phyloP scores from a whole-genome alignment of 169 alveolate species.

The Theileria annulata region DNA sequence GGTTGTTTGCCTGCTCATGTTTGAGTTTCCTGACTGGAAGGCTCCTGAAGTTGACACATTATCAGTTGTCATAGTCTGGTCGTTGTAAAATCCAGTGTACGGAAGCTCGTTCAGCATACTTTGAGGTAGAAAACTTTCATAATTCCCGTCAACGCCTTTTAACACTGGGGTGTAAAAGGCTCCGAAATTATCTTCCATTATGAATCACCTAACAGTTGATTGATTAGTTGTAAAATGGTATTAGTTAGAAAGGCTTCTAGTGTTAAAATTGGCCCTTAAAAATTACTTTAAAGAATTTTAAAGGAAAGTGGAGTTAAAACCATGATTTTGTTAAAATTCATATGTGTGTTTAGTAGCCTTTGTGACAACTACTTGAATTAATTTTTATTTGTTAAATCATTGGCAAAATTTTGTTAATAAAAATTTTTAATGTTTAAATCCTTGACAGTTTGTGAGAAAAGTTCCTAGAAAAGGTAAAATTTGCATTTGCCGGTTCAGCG shows the following conservation, averaged over 20 bases:
- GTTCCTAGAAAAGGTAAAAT: not conserved
- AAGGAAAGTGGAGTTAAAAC: not conserved
- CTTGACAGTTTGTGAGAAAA: conserved; percentile 5
- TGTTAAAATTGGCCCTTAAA: not conserved
- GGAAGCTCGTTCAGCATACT: not conserved
- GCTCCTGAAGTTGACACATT: not conserved
- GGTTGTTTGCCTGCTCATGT: conserved; percentile 4
- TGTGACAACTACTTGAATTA: not conserved
- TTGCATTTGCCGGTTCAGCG: not conserved
- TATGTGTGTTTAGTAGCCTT: not conserved
- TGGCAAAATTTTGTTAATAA: not conserved
- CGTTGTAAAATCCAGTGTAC: not conserved
- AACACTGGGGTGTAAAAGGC: not conserved
- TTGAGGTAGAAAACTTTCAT: not conserved
- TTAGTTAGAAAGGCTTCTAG: not conserved
- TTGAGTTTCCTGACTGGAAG: not conserved
- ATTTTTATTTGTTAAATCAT: not conserved
- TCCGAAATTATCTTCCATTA: not conserved
- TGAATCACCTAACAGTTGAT: not conserved
- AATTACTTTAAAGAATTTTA: not conserved
- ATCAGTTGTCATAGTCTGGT: not conserved
- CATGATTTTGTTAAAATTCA: not conserved
- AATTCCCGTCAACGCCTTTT: not conserved
- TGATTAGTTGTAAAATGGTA: not conserved
- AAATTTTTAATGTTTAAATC: conserved; percentile 15